Percentiles rank a stretch among this genome's conserved stretches.
Conservation (phyloP, 495 filamentous ascomycete species). For the Aspergillus bertholletiae region DNA sequence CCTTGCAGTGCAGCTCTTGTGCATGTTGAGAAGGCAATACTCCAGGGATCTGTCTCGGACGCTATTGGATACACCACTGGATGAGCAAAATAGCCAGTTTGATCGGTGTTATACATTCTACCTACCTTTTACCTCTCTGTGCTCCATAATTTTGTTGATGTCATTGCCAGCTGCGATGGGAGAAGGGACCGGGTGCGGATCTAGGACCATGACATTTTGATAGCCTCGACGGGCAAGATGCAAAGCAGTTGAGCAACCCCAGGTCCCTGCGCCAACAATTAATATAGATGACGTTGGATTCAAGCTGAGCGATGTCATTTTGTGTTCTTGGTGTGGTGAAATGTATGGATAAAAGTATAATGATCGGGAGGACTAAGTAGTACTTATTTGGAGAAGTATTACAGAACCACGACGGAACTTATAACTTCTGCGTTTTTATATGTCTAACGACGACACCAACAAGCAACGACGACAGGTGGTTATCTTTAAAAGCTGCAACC, state of each 20-base stretch:
- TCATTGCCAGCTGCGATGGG: slow-evolving; percentile 53
- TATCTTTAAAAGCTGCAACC: no score
- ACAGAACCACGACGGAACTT: no score
- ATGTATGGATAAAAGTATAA: no score
- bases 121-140: slow-evolving; percentile 40
- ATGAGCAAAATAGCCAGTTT: not conserved
- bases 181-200: slow-evolving; percentile 43
- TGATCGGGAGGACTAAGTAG: not conserved
- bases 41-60: slow-evolving; percentile 21
- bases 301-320: slow-evolving; percentile 12
- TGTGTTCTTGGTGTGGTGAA: not conserved
- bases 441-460: no score
- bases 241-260: slow-evolving; percentile 52
- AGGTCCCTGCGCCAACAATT: slow-evolving; percentile 48
- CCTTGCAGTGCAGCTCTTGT: slow-evolving; percentile 35
- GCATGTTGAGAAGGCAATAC: slow-evolving; percentile 33
- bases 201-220: slow-evolving; percentile 44
- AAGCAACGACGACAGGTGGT: no score
- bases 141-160: slow-evolving; percentile 55
- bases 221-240: slow-evolving; percentile 48
- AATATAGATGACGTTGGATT: slow-evolving; percentile 24
- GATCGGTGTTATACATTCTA: not conserved
- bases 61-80: slow-evolving; percentile 1
- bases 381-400: not conserved
- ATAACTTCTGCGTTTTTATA: no score